Percentiles rank a stretch among this genome's conserved stretches.
phyloP scores from a whole-genome alignment of 805 yeast genomes.

The Yamadazyma insecticola region DNA sequence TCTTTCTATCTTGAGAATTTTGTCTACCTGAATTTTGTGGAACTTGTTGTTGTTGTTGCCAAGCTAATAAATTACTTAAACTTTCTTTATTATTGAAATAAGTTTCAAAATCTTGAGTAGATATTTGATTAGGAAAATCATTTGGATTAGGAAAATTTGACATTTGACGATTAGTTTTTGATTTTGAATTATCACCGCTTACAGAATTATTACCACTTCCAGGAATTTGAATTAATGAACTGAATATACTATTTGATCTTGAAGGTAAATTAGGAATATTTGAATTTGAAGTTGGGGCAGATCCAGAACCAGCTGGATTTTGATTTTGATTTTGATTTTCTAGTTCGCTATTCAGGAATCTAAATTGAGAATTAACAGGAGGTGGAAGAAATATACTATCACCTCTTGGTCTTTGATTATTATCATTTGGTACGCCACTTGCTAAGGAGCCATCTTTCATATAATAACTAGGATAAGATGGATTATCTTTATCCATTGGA shows the following conservation, averaged over 20 bases:
- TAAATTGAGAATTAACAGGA: constrained; percentile 18
- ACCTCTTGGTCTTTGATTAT: constrained; percentile 25
- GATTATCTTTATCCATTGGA: no score
- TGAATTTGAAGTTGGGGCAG: constrained; percentile 6
- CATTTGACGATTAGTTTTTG: constrained; percentile 14
- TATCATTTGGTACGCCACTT: constrained; percentile 1
- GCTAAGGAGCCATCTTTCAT: constrained; percentile 1
- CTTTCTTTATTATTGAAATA: constrained; percentile 23
- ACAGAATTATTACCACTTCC: constrained; percentile 25
- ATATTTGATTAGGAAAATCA: constrained; percentile 8
- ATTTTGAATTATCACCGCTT: constrained; percentile 18
- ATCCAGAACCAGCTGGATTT: constrained; percentile 11
- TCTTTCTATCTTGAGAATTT: constrained; percentile 12
- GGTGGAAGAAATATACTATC: constrained; percentile 38
- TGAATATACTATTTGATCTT: constrained; percentile 36
- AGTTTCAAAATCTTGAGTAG: constrained; percentile 30
- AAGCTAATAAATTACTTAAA: constrained; percentile 23
- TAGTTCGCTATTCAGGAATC: no score
- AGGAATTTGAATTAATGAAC: constrained; percentile 36
- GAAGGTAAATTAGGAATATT: constrained; percentile 14
- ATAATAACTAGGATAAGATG: constrained; percentile 4
- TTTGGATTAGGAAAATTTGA: constrained; percentile 14
- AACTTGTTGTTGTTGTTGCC: constrained; percentile 17
- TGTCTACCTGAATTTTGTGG: constrained; percentile 8
- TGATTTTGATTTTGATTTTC: constrained; percentile 1